Conservation (phyloP, 441 rosid genomes). For the Pelargonium myrrhifolium region DNA sequence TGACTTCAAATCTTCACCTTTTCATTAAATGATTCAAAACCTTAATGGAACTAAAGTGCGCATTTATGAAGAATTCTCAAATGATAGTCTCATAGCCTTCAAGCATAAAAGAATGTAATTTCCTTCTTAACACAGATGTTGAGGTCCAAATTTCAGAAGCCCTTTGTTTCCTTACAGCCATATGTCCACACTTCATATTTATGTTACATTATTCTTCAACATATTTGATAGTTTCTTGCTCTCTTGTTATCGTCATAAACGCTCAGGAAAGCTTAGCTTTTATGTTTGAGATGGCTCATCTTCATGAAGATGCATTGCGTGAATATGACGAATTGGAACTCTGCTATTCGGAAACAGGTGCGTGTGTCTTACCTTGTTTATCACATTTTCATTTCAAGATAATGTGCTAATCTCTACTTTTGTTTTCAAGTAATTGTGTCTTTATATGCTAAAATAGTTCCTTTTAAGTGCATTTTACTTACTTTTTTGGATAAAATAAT, state of each 20-base stretch:
- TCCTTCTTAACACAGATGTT: slow-evolving; percentile 10
- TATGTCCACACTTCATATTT: slow-evolving; percentile 2
- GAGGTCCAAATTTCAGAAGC: slow-evolving; percentile 15
- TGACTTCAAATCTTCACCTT: background rate
- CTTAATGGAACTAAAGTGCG: slow-evolving; percentile 10
- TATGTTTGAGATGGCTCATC: slow-evolving; percentile 97
- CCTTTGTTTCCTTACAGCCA: slow-evolving; percentile 17
- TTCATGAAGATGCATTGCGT: slow-evolving; percentile 91
- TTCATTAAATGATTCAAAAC: slow-evolving; percentile 9
- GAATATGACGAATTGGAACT: slow-evolving; percentile 97
- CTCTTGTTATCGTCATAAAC: slow-evolving; percentile 17
- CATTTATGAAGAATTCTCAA: slow-evolving; percentile 10
- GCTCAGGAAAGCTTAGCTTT: slow-evolving; percentile 98
- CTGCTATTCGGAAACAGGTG: slow-evolving; percentile 97
- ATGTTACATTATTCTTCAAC: slow-evolving; percentile 17
- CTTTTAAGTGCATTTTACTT: background rate
- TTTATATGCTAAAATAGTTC: background rate
- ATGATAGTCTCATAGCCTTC: slow-evolving; percentile 7
- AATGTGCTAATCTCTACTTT: background rate
- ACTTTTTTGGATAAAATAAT: background rate
- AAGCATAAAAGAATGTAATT: background rate
- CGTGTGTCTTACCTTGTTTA: slow-evolving; percentile 8
- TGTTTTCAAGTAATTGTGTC: background rate
- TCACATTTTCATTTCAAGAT: background rate
- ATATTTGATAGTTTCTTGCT: slow-evolving; percentile 12